Conservation (phyloP, 2,329 filamentous ascomycete genomes). For the Drechslerella dactyloides region DNA sequence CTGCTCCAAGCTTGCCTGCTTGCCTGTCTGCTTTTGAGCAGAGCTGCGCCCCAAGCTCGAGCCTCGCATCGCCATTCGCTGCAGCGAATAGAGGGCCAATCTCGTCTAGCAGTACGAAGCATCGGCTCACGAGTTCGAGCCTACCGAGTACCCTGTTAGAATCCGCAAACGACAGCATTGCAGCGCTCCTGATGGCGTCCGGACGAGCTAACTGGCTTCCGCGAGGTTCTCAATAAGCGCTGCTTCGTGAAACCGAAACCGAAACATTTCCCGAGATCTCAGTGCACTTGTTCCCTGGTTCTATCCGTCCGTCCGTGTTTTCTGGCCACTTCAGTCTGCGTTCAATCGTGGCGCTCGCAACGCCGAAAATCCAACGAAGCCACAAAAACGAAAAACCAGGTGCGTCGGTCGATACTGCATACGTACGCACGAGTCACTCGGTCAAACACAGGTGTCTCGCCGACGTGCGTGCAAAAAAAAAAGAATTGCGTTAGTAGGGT, state of each 20-base stretch:
- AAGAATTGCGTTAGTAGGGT: background rate
- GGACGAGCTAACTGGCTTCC: background rate
- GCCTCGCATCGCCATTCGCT: conserved; percentile 23
- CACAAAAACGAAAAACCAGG: background rate
- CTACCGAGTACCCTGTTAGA: too few species aligned
- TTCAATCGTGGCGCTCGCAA: conserved; percentile 9
- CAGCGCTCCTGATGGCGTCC: background rate
- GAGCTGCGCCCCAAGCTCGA: background rate
- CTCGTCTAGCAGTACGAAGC: conserved; percentile 2
- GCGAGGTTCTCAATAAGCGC: conserved; percentile 1
- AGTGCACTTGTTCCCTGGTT: too few species aligned
- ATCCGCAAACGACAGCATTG: conserved; percentile 40
- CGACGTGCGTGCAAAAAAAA: conserved; percentile 22
- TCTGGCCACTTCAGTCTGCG: too few species aligned
- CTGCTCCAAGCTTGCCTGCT: background rate
- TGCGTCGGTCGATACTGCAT: conserved; percentile 7
- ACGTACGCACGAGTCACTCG: background rate
- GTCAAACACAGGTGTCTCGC: conserved; percentile 28
- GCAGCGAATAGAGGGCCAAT: conserved; percentile 30
- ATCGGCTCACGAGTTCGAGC: conserved; percentile 15
- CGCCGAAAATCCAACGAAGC: conserved; percentile 49
- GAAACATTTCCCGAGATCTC: too few species aligned
- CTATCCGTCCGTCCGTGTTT: too few species aligned
- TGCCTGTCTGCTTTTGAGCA: background rate
- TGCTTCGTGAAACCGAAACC: conserved; percentile 1